These are phyloP conservation scores for Acanthamoeba healyi DNA, from an alignment of 208 protist species.

Conservation along the genomic window DNA sequence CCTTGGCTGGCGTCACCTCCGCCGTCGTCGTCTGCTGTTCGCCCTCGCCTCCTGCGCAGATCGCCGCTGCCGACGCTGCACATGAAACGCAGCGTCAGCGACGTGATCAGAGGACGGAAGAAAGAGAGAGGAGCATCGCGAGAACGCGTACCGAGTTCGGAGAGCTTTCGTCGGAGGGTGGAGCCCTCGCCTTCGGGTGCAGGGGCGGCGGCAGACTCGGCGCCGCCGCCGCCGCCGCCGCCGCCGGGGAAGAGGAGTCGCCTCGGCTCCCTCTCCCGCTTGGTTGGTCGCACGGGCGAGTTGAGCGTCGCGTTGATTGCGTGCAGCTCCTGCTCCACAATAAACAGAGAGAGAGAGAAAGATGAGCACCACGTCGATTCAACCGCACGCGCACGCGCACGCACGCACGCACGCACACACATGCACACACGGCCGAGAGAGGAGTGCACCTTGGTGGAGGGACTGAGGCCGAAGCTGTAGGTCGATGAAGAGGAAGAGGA, in stretches of 20 bases:
- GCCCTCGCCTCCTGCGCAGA: background rate
- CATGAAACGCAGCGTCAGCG: too few relatives aligned
- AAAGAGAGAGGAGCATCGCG: background rate
- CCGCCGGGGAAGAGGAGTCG: constrained; percentile 7
- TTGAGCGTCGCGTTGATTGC: constrained; percentile 47
- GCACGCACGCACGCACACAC: too few relatives aligned
- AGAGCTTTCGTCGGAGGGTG: background rate
- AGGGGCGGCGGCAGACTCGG: background rate
- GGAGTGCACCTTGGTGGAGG: background rate
- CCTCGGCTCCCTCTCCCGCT: background rate
- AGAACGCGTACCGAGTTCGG: background rate
- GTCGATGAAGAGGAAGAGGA: background rate
- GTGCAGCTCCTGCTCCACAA: background rate
- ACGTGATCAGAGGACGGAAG: too few relatives aligned
- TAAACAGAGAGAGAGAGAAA: background rate
- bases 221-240: background rate
- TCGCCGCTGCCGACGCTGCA: constrained; percentile 16
- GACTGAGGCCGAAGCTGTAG: constrained; percentile 58
- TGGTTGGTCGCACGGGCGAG: constrained; percentile 11
- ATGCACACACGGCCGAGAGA: background rate
- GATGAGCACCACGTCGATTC: background rate
- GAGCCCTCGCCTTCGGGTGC: background rate
- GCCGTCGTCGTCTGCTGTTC: background rate
- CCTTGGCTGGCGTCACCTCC: background rate
- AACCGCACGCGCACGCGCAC: background rate